Base-by-base conservation (phyloP, 2,329 filamentous ascomycete species). In the Dactylella cylindrospora region DNA sequence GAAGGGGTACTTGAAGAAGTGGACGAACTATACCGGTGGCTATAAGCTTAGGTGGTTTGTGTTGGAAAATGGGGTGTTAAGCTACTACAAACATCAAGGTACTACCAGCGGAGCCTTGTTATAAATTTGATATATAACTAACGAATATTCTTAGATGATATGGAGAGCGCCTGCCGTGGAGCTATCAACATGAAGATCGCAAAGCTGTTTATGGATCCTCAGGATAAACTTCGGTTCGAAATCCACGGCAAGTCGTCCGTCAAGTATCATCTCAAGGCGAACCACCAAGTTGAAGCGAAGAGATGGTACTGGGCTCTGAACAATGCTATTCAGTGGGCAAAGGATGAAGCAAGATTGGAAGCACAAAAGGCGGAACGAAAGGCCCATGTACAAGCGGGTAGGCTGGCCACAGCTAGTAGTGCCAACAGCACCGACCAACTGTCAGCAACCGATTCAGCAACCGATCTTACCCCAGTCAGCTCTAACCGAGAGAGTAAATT, bases 161-260 rank as follows among this genome's bases (percentile, higher is more conserved):
- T 90, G 25, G 93, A 90, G 19, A 95, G 90, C 46, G 93, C 93
- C 52, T 98, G 93, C 72, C 89, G 93, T 65, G 93, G 93, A 59
- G 93, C 93, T 46, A 98, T 98, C 75, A 97, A 97, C 72, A 98
- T 98, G 90, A 86, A 86, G 64, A 98, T 98, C 67, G 93, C 93
- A 19, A 85, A 84, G 70, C 80, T 98, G 23, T 86, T 91, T 74
- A 97, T 98, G 90, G 94, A 94, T 70, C 81, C 91, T 0, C 90
- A 96, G 67, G 93, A 98, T 72, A 98, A 97, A 77, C 91, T 90
- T 38, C 90, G 91, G 60, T 97, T 98, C 70, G 93, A 98, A 71
- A 97, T 98, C 47, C 88, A 91, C 65, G 93, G 93, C 46, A 98
- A 98, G 74, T 96, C 91, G 0, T 97, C 91, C 0, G 93, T 98